Evolutionary conservation across 192 early-diverging fungal genomes (phyloP).

Genomic region (Coemansia pectinata): DNA sequence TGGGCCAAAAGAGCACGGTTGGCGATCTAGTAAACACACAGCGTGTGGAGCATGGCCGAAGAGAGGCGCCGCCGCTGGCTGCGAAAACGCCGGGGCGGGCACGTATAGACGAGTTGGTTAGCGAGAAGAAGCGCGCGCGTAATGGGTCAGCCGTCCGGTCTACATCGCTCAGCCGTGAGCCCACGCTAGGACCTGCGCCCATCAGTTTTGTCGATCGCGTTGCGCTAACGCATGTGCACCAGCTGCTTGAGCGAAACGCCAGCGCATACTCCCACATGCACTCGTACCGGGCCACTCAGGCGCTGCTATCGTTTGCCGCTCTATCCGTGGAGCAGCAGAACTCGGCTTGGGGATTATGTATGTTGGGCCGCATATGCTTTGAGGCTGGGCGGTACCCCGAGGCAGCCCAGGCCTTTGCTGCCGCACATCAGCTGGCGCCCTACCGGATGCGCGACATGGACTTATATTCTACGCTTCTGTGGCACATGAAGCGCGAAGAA

Average conservation of each 20-base stretch:
- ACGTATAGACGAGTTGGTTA: constrained; percentile 9
- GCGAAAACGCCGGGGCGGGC: constrained; percentile 25
- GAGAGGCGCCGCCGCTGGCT: not conserved
- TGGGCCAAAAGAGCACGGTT: not conserved
- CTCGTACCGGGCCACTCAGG: constrained; percentile 19
- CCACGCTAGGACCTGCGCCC: not conserved
- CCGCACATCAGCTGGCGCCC: constrained; percentile 64
- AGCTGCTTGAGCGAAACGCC: constrained; percentile 17
- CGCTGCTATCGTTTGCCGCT: constrained; percentile 21
- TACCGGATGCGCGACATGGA: constrained; percentile 80
- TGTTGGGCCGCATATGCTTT: constrained; percentile 59
- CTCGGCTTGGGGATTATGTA: constrained; percentile 40
- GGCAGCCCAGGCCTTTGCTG: constrained; percentile 59
- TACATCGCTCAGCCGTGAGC: not conserved
- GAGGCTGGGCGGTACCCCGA: constrained; percentile 59
- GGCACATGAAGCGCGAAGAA: constrained; percentile 80
- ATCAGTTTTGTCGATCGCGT: not conserved
- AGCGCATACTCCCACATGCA: constrained; percentile 14
- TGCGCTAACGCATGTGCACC: constrained; percentile 11
- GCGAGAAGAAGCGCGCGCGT: constrained; percentile 52
- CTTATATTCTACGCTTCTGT: constrained; percentile 78
- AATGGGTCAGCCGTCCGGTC: constrained; percentile 30
- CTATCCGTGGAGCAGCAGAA: constrained; percentile 33
- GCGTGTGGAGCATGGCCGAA: not conserved
- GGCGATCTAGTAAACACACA: not conserved